Base-by-base conservation (phyloP, 805 yeast genomes). In the Starmera quercuum region DNA sequence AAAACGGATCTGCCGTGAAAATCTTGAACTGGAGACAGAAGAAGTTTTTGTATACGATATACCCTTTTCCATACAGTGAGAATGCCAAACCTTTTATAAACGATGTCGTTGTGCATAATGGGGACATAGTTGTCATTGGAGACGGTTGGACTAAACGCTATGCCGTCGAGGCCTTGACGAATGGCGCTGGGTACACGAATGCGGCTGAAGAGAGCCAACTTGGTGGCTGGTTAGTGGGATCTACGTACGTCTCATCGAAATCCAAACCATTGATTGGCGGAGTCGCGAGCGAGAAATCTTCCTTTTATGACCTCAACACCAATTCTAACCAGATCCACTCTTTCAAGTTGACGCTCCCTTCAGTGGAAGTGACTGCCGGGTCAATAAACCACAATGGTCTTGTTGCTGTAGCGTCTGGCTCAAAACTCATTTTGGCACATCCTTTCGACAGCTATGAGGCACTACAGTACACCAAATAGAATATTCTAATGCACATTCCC, bases 181-280 rank as follows among this genome's bases (percentile, higher is more conserved):
- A 61, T 15, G 65, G 65, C 16, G 46, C 61, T 26, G 63, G 65
- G 1, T 58, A 43, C 27, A 60, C 65, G 1, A 34, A 25, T 13
- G 41, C 53, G 8, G 29, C 39, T 2, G n/a, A 34, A 8, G 41
- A 44, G 17, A 27, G 40, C 1, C 37, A 42, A 13, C 29, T 51
- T 7, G 41, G 28, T 18, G 54, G 55, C 5, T 51, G 56, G 56
- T 15, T 34, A 2, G 10, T 18, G 1, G 32, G 36, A 5, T 36
- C 48, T 4, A 42, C 31, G 9, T 50, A 46, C 28, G 35, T 50
- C 12, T 30, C 49, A 7, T 35, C 40, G 2, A 22, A 31, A 2
- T 29, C 45, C 2, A 35, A 32, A 15, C 33, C 37, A 3, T 32
- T 46, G 2, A 42, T 49, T 33, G 55, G 55, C 14, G 47, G 42